phyloP scores from a whole-genome alignment of 2,329 filamentous ascomycete species.

The Fusarium devonianum region DNA sequence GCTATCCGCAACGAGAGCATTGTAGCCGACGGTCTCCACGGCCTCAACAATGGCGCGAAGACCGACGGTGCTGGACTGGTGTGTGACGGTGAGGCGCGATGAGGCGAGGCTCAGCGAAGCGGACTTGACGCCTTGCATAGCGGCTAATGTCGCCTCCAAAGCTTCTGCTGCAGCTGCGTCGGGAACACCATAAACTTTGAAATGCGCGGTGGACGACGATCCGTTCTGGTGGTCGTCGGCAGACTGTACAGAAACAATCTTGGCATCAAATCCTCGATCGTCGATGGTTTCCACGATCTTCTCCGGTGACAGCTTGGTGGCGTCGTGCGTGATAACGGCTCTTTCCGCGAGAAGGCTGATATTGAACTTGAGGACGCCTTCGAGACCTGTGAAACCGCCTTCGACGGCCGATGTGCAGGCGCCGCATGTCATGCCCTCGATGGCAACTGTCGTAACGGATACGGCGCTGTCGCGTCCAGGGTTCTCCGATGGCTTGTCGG shows the following conservation, averaged over 20 bases:
- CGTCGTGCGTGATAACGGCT: constrained; percentile 86
- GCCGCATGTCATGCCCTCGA: constrained; percentile 97
- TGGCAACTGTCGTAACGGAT: constrained; percentile 82
- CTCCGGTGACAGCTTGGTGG: constrained; percentile 71
- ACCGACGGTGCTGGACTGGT: constrained; percentile 75
- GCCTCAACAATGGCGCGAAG: constrained; percentile 82
- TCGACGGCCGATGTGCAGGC: constrained; percentile 95
- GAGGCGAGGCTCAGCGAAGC: constrained; percentile 77
- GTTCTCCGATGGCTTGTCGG: constrained; percentile 21
- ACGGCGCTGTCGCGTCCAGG: constrained; percentile 52
- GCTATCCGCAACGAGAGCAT: constrained; percentile 86
- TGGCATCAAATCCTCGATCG: constrained; percentile 87
- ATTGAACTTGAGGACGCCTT: constrained; percentile 87
- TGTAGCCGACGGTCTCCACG: constrained; percentile 83
- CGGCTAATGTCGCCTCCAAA: constrained; percentile 72
- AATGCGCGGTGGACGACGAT: constrained; percentile 69
- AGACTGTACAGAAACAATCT: constrained; percentile 77
- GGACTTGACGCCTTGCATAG: constrained; percentile 75
- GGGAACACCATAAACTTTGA: constrained; percentile 83
- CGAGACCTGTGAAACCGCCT: constrained; percentile 76
- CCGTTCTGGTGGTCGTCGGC: constrained; percentile 62
- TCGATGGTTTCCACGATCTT: constrained; percentile 86
- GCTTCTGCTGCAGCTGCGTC: constrained; percentile 75
- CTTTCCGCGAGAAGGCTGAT: constrained; percentile 94
- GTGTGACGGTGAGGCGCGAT: constrained; percentile 75